Base-by-base conservation (phyloP, 1,139 yeast genomes). In the Kluyveromyces sp. region DNA sequence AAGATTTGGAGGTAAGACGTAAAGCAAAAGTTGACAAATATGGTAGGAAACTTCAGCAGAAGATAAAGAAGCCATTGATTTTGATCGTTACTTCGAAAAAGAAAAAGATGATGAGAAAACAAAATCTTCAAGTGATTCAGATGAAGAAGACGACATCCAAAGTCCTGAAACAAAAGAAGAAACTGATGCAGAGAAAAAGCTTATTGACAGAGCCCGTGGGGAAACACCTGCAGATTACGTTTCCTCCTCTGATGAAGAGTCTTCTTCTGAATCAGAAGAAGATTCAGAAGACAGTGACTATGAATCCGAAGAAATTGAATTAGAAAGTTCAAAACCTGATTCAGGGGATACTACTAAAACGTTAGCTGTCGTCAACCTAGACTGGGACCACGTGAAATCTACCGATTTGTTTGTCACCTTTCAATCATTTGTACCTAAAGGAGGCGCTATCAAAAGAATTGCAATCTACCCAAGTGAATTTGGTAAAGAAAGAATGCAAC, bases 301-400 rank as follows among this genome's bases (percentile, higher is more conserved):
- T n/a, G 68, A 63, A 36, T 55, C 59, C 38, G 73, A 65, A 27
- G 82, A 76, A 45, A 67, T 74, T 2, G 86, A 78, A 28, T 54
- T 72, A 2, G 90, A 81, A 54, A 77, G 73, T 27, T 63, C 66
- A 6, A 75, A 78, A 48, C 85, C 94, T 8, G 92, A 86, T 44
- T 82, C 80, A 50, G 95, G 96, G 39, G 97, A 90, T 2, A 96
- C 96, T 30, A 75, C 95, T 0, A 69, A 71, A 34, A 71, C 86
- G 4, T 74, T 94, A 61, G 98, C 98, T 0, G 96, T 83, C 2
- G 98, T 94, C 32, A 94, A 94, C 60, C 73, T 94, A 77, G 98
- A 94, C 63, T 94, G 98, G 98, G 99, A 94, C 57, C 86, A 92
- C 60, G 74, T 94, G 25, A 76, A 80, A 45, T 86, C 97, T 0